Evolutionary conservation across 805 yeast species (phyloP).

Genomic region (Wickerhamiella azymoides): DNA sequence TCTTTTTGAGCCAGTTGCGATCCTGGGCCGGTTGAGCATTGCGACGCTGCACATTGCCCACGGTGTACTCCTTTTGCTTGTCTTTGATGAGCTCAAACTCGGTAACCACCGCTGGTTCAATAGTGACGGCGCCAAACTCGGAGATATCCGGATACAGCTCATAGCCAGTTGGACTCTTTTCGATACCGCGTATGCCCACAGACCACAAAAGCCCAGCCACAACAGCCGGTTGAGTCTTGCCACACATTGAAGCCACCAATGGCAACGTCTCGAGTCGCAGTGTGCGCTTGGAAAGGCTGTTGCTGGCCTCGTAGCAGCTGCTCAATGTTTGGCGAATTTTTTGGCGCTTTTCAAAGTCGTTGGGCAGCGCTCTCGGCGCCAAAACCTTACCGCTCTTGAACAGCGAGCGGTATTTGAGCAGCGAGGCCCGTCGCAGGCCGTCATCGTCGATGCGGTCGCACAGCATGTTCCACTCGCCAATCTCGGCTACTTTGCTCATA

Average conservation of each 20-base stretch:
- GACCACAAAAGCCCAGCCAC: background rate
- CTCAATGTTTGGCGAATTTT: background rate
- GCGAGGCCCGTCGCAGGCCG: background rate
- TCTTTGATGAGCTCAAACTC: background rate
- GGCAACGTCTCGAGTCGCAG: slow-evolving; percentile 4
- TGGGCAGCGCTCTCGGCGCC: background rate
- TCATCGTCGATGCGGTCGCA: background rate
- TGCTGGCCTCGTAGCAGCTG: background rate
- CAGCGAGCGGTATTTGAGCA: slow-evolving; percentile 3
- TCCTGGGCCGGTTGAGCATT: background rate
- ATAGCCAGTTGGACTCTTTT: background rate
- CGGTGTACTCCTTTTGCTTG: background rate
- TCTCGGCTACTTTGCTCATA: slow-evolving; percentile 4
- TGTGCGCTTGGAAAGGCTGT: background rate
- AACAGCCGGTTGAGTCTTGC: background rate
- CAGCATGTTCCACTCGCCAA: slow-evolving; percentile 6
- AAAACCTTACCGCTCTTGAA: slow-evolving; percentile 1
- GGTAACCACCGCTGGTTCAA: background rate
- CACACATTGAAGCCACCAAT: background rate
- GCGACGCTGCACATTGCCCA: background rate
- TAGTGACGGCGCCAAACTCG: background rate
- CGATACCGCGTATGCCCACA: background rate
- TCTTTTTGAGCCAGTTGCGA: slow-evolving; percentile 2
- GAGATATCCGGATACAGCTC: background rate
- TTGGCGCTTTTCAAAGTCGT: background rate